Conservation (phyloP, 202 grass and related monocot species). For the Dendrocalamus latiflorus region DNA sequence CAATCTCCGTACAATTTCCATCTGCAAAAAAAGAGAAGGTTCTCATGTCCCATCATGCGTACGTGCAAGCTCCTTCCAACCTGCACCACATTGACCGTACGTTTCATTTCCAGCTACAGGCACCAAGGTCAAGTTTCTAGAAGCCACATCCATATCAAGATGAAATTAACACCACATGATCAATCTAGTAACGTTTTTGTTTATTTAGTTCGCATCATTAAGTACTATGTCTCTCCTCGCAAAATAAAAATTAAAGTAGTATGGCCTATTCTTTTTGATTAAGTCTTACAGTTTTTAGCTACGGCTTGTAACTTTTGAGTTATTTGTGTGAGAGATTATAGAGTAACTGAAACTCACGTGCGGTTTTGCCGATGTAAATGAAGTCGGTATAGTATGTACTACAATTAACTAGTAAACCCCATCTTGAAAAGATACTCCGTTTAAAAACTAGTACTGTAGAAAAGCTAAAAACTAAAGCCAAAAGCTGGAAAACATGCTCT, state of each 20-base stretch:
- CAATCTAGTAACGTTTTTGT: neutral
- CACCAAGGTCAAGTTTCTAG: slow-evolving; percentile 23
- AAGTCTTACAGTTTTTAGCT: no score
- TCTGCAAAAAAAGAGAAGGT: neutral
- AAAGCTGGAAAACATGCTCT: no score
- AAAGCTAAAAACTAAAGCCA: no score
- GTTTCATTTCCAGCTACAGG: neutral
- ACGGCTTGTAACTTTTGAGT: no score
- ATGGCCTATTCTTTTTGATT: no score
- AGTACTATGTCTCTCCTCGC: neutral
- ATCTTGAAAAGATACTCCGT: no score
- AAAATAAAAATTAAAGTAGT: neutral
- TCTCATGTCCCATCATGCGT: neutral
- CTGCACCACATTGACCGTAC: slow-evolving; percentile 13
- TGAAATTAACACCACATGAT: neutral
- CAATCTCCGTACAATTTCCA: neutral
- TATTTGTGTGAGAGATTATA: no score
- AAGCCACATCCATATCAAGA: slow-evolving; percentile 16
- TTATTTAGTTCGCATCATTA: neutral
- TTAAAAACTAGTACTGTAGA: no score
- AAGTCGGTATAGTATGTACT: no score
- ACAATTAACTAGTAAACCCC: no score
- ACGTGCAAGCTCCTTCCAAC: neutral
- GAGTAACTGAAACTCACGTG: no score
- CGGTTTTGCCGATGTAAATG: no score